A percentile compares a stretch with the other conserved stretches of the same genome.
Evolutionary conservation across 1,284 basidiomycete genomes (phyloP).

Genomic region (Caloboletus firmus): DNA sequence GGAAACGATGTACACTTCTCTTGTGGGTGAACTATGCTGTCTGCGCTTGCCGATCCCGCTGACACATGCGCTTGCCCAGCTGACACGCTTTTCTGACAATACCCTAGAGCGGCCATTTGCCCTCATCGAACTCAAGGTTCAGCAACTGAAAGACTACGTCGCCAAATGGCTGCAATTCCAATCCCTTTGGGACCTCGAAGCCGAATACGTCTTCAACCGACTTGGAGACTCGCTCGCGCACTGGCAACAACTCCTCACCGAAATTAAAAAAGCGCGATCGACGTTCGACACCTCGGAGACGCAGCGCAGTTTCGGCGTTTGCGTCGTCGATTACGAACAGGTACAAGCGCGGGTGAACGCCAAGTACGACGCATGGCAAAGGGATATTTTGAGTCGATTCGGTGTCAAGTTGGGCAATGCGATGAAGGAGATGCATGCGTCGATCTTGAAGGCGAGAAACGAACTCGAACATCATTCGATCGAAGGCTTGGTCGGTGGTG

Average conservation of each 20-base stretch:
- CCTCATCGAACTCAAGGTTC: constrained; percentile 87
- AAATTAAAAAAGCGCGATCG: constrained; percentile 94
- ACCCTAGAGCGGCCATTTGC: constrained; percentile 82
- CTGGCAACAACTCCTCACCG: constrained; percentile 94
- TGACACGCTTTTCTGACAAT: constrained; percentile 73
- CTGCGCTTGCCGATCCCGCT: neutral
- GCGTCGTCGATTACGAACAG: constrained; percentile 96
- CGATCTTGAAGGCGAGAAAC: constrained; percentile 89
- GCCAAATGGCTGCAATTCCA: constrained; percentile 99
- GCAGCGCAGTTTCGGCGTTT: constrained; percentile 88
- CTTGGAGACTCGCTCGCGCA: constrained; percentile 89
- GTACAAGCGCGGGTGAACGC: constrained; percentile 97
- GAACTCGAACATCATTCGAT: constrained; percentile 88
- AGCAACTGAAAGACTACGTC: constrained; percentile 87
- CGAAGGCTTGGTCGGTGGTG: constrained; percentile 53
- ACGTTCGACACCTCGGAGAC: constrained; percentile 98
- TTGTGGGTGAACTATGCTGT: constrained; percentile 53
- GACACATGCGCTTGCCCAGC: constrained; percentile 42
- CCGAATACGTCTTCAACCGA: constrained; percentile 93
- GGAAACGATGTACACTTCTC: constrained; percentile 80
- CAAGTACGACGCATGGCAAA: constrained; percentile 98
- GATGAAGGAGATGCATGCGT: constrained; percentile 96
- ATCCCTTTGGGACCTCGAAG: constrained; percentile 96
- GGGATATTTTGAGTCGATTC: constrained; percentile 89
- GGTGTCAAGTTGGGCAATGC: constrained; percentile 88